phyloP scores from a whole-genome alignment of 2,329 filamentous ascomycete genomes.

The Arthrobotrys sinensis region DNA sequence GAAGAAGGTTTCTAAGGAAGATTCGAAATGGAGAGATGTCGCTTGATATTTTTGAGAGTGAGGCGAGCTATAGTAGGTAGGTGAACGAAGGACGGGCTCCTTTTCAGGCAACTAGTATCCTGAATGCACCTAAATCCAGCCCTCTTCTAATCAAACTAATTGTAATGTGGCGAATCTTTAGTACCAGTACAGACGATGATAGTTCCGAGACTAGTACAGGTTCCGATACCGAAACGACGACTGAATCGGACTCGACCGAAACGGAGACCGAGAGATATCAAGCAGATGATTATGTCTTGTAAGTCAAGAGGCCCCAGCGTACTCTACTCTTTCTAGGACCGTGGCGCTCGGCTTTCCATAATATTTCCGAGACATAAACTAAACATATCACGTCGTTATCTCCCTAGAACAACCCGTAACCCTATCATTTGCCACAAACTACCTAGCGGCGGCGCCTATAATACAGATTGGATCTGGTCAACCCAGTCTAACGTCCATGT shows the following conservation, averaged over 20 bases:
- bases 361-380: neutral
- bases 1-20: slow-evolving; percentile 14
- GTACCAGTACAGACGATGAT: slow-evolving; percentile 20
- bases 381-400: neutral
- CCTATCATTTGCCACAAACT: slow-evolving; percentile 34
- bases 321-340: too few relatives aligned
- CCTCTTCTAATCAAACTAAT: neutral
- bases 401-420: slow-evolving; percentile 13
- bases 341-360: neutral
- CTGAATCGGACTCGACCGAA: slow-evolving; percentile 17
- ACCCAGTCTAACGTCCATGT: slow-evolving; percentile 45
- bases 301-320: neutral
- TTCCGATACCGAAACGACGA: slow-evolving; percentile 17
- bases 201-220: slow-evolving; percentile 28
- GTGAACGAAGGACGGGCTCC: neutral
- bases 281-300: slow-evolving; percentile 22
- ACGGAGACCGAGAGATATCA: slow-evolving; percentile 16
- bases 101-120: neutral
- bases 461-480: slow-evolving; percentile 47
- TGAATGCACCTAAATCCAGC: neutral
- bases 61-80: slow-evolving; percentile 18
- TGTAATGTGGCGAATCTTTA: neutral
- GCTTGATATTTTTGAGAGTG: slow-evolving; percentile 28
- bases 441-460: slow-evolving; percentile 23
- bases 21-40: slow-evolving; percentile 23